Evolutionary conservation across 768 basidiomycete species (phyloP), one percentile per base, ranked within the genome.

Genomic region (Lactifluus subvellereus): DNA sequence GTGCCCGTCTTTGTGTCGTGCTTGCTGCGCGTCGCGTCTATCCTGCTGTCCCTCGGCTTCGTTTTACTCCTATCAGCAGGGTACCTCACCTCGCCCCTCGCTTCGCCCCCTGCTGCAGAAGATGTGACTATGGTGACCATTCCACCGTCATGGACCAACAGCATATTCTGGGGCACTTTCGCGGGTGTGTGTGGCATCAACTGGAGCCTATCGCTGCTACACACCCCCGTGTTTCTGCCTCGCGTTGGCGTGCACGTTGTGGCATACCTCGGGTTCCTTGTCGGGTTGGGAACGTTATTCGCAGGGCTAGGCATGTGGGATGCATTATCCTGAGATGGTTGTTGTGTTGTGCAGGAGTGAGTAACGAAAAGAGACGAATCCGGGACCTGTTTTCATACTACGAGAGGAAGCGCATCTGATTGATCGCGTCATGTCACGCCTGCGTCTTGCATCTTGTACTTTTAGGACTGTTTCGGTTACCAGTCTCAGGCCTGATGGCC

Each of bases 1-100:
- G 89, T 94, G 35, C 91, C 91, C 0, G 84, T 89, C 3, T 88
- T 92, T 70, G 80, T 94, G 20, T 83, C 86, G 8, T 87, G 85
- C 69, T 77, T 94, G 57, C 88, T 91, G 71, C 82, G 90, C 58
- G 74, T 91, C 63, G 89, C 90, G 71, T 80, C 86, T 5, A 80
- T 91, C 63, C 71, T 92, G 7, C 80, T 89, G 58, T 83, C 87
- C 13, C 71, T 91, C 18, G 89, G 89, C 9, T 76, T 85, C 52
- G 84, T 79, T 43, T 80, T 90, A 30, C 73, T 86, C 59, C 66
- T 88, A 43, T 80, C 85, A 11, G 79, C 82, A 32, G 79, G 83
- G 30, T 87, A 87, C 70, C 80, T 88, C 66, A 79, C 79, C 57
- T 82, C 83, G 2, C 73, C 84, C 0, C 70, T 84, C 18, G 57